Conservation (phyloP, 2,329 filamentous ascomycete genomes). For the Fusarium mangiferae region DNA sequence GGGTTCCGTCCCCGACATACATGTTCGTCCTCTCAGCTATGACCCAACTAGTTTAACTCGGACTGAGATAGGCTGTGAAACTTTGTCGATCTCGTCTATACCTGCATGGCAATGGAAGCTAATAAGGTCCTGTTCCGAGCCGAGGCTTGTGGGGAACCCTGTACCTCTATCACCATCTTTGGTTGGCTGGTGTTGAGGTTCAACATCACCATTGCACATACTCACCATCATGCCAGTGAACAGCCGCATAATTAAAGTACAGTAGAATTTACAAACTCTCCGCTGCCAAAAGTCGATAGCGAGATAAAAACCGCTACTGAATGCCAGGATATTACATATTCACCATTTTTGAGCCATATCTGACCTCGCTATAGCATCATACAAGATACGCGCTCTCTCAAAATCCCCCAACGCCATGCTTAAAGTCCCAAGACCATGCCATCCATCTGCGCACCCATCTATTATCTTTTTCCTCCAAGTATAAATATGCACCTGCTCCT, state of each 20-base stretch:
- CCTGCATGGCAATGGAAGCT: background rate
- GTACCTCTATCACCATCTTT: background rate
- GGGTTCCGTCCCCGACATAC: conserved; percentile 26
- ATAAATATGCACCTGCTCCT: conserved; percentile 27
- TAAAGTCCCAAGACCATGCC: conserved; percentile 37
- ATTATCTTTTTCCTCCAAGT: conserved; percentile 8
- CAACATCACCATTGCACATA: background rate
- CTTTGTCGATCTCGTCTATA: conserved; percentile 21
- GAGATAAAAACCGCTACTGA: background rate
- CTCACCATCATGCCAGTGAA: background rate
- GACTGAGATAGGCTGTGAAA: background rate
- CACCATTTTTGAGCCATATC: conserved; percentile 11
- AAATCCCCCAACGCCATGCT: conserved; percentile 44
- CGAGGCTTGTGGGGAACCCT: conserved; percentile 25
- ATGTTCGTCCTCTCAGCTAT: background rate
- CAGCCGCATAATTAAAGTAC: background rate
- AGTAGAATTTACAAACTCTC: background rate
- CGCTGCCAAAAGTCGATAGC: background rate
- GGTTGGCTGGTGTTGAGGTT: background rate
- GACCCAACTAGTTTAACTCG: background rate
- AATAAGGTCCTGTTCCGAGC: background rate
- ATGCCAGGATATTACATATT: background rate
- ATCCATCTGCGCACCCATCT: conserved; percentile 1
- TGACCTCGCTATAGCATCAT: conserved; percentile 7
- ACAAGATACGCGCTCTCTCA: conserved; percentile 24